Evolutionary conservation across 1,139 yeast genomes (phyloP), one percentile per base, ranked within the genome.

Genomic region (Scheffersomyces quercinus): DNA sequence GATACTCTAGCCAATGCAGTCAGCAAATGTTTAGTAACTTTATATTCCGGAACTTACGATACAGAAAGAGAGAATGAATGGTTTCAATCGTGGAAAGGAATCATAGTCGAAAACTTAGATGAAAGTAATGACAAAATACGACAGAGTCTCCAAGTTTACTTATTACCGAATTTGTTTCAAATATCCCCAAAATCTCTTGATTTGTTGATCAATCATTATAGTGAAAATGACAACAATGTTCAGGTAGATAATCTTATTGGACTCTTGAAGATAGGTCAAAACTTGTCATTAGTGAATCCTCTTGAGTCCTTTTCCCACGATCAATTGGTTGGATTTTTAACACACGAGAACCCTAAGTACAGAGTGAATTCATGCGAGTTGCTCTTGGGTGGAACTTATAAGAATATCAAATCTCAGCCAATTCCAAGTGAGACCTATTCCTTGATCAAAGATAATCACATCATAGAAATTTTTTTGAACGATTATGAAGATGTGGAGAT

Each of bases 1-100:
- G 82, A 79, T 51, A 77, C 88, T 0, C 60, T 88, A 42, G 85
- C 95, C 0, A 85, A 82, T 50, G 77, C 85, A 1, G 76, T 85
- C 12, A 85, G 88, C 26, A 86, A 83, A 56, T 75, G 87, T 12
- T 53, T 88, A 0, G 70, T 72, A 12, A 61, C 81, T 0, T 52
- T 86, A 2, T 68, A 70, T 42, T 60, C 67, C 28, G 69, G 69
- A 5, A 24, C 53, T 2, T 50, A 55, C 29, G 28, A 41, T 5
- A 41, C 42, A 11, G 54, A 53, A 5, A 51, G 60, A 45, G 57
- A 64, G 6, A 46, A 49, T 1, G 52, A 59, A 8, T 86, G 93
- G 91, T 58, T 77, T 3, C 52, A 64, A 0, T 45, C 71, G 0
- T 87, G 95, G 90, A 59, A 69, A 6, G 56, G 60, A 0, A 59